phyloP scores from a whole-genome alignment of 2,329 filamentous ascomycete genomes.

The Sclerotinia nivalis region DNA sequence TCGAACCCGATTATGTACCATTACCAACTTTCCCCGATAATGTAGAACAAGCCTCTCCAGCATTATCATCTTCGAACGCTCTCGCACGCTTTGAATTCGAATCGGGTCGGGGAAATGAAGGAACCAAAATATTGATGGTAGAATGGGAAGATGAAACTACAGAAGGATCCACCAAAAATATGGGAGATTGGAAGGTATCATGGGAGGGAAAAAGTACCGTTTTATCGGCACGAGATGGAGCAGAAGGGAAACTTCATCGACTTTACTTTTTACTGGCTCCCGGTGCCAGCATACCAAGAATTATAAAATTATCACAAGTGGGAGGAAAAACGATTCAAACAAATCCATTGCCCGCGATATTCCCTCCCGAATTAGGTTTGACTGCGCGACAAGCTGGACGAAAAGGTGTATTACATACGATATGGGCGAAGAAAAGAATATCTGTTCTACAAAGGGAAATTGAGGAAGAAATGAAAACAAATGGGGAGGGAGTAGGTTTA shows the following conservation, averaged over 20 bases:
- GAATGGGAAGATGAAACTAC: conserved; percentile 74
- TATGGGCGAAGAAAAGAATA: conserved; percentile 84
- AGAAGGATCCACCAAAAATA: conserved; percentile 50
- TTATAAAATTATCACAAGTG: conserved; percentile 62
- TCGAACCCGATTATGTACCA: conserved; percentile 35
- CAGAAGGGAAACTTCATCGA: conserved; percentile 50
- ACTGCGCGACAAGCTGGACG: conserved; percentile 67
- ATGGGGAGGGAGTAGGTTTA: conserved; percentile 78
- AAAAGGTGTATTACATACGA: conserved; percentile 78
- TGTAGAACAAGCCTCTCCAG: conserved; percentile 41
- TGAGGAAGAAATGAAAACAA: conserved; percentile 67
- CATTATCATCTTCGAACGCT: conserved; percentile 57
- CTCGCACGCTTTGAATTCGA: conserved; percentile 87
- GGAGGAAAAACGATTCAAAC: conserved; percentile 55
- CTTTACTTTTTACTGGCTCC: conserved; percentile 82
- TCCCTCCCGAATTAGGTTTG: conserved; percentile 71
- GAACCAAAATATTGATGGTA: conserved; percentile 90
- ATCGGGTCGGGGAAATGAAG: conserved; percentile 71
- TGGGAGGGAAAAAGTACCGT: conserved; percentile 81
- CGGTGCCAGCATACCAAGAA: conserved; percentile 67
- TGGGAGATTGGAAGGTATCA: conserved; percentile 66
- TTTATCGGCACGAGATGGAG: conserved; percentile 51
- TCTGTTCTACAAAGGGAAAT: conserved; percentile 77
- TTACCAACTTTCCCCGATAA: conserved; percentile 34
- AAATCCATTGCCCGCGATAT: conserved; percentile 84